A percentile compares a stretch with the other conserved stretches of the same genome.
Conservation (phyloP, 495 filamentous ascomycete species). For the Penicillium dipodomyicola region DNA sequence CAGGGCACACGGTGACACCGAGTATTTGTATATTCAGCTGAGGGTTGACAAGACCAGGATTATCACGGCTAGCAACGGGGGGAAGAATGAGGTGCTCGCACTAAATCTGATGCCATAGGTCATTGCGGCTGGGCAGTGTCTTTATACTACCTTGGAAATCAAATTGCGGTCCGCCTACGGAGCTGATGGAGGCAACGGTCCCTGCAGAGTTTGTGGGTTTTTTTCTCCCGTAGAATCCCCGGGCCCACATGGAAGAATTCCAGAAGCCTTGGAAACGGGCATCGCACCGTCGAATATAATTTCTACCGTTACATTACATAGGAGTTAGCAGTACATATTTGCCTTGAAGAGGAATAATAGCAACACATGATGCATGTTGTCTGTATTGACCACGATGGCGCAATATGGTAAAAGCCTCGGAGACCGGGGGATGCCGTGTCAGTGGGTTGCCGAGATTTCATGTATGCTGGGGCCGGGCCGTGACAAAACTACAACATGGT, state of each 20-base stretch:
- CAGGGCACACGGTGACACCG: neutral
- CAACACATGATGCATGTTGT: neutral
- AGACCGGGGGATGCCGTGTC: neutral
- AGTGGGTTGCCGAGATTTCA: neutral
- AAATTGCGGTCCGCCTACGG: neutral
- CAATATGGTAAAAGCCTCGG: neutral
- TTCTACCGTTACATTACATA: neutral
- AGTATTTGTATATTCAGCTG: slow-evolving; percentile 7
- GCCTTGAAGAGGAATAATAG: neutral
- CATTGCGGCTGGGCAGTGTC: slow-evolving; percentile 13
- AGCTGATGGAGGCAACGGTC: neutral
- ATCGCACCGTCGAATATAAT: neutral
- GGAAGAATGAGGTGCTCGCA: slow-evolving; percentile 35
- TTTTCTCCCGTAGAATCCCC: neutral
- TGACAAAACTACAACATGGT: neutral
- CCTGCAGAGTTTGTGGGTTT: neutral
- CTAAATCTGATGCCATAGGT: slow-evolving; percentile 40
- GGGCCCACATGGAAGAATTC: slow-evolving; percentile 4
- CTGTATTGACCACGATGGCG: neutral
- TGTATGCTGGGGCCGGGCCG: neutral
- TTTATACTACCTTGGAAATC: slow-evolving; percentile 15
- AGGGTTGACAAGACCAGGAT: neutral
- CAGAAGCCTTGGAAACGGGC: slow-evolving; percentile 1
- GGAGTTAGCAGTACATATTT: neutral
- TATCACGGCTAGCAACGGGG: slow-evolving; percentile 22